Evolutionary conservation across 371 early-diverging fungal genomes (phyloP).

Genomic region (Zychaea mexicana): DNA sequence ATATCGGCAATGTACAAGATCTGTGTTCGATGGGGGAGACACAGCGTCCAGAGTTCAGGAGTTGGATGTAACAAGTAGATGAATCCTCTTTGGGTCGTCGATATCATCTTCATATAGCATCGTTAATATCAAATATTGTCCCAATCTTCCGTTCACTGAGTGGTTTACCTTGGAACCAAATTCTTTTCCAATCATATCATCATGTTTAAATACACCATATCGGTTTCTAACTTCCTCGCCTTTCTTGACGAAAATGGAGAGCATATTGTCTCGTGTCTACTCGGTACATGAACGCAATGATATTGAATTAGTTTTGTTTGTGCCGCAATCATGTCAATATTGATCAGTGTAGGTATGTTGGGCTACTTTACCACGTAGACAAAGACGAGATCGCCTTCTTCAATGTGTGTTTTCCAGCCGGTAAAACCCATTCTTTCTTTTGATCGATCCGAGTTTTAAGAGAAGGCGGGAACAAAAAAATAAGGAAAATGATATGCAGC

Average conservation of each 20-base stretch:
- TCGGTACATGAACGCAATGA: no score
- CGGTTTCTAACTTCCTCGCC: slow-evolving; percentile 70
- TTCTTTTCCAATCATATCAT: slow-evolving; percentile 83
- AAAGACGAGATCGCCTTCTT: slow-evolving; percentile 66
- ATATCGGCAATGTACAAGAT: slow-evolving; percentile 95
- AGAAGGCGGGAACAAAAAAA: neutral
- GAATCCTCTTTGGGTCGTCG: slow-evolving; percentile 77
- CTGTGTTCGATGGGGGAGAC: slow-evolving; percentile 94
- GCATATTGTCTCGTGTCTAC: slow-evolving; percentile 71
- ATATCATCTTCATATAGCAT: slow-evolving; percentile 52
- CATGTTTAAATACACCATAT: slow-evolving; percentile 78
- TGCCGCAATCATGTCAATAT: no score
- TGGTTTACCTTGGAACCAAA: slow-evolving; percentile 76
- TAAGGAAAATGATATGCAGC: neutral
- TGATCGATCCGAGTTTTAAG: neutral
- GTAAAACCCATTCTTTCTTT: slow-evolving; percentile 40
- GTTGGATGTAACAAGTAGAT: slow-evolving; percentile 92
- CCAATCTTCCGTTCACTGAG: neutral
- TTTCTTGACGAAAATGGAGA: slow-evolving; percentile 54
- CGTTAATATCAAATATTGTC: neutral
- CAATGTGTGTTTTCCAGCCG: slow-evolving; percentile 55
- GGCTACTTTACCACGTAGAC: slow-evolving; percentile 55
- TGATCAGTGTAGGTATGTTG: no score
- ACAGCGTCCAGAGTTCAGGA: slow-evolving; percentile 94
- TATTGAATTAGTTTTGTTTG: no score